phyloP scores from a whole-genome alignment of 2,329 filamentous ascomycete genomes.

The Teratosphaeria viscida region DNA sequence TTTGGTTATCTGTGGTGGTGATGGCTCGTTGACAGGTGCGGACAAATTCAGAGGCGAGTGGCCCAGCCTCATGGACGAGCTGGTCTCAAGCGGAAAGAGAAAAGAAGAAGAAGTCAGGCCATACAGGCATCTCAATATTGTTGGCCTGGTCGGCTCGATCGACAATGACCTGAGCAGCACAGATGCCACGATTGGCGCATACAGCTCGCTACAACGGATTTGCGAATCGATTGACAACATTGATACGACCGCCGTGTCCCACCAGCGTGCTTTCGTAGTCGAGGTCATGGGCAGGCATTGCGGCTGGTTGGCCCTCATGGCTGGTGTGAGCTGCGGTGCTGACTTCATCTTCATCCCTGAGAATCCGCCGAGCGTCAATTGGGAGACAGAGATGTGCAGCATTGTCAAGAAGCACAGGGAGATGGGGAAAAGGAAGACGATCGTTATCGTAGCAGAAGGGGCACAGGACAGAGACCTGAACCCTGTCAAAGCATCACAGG shows the following conservation, averaged over 20 bases:
- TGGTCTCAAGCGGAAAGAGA: slow-evolving; percentile 65
- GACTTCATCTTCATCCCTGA: slow-evolving; percentile 98
- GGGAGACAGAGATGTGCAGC: slow-evolving; percentile 77
- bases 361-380: slow-evolving; percentile 75
- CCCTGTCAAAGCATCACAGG: slow-evolving; percentile 69
- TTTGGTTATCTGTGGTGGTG: slow-evolving; percentile 91
- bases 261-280: slow-evolving; percentile 92
- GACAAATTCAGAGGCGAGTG: slow-evolving; percentile 89
- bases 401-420: slow-evolving; percentile 71
- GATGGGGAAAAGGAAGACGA: slow-evolving; percentile 91
- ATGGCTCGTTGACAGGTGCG: slow-evolving; percentile 89
- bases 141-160: slow-evolving; percentile 91
- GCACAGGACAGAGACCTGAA: slow-evolving; percentile 75
- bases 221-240: slow-evolving; percentile 96
- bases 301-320: slow-evolving; percentile 94
- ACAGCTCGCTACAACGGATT: slow-evolving; percentile 84
- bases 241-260: slow-evolving; percentile 86
- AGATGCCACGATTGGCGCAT: slow-evolving; percentile 94
- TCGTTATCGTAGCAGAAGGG: slow-evolving; percentile 94
- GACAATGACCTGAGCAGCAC: slow-evolving; percentile 97
- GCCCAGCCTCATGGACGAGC: slow-evolving; percentile 76
- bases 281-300: slow-evolving; percentile 98
- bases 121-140: slow-evolving; percentile 85
- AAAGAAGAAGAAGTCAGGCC: slow-evolving; percentile 59
- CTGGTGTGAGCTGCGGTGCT: slow-evolving; percentile 85